Evolutionary conservation across 2,329 filamentous ascomycete species (phyloP).

Genomic region (Sordariomycetes sp.): DNA sequence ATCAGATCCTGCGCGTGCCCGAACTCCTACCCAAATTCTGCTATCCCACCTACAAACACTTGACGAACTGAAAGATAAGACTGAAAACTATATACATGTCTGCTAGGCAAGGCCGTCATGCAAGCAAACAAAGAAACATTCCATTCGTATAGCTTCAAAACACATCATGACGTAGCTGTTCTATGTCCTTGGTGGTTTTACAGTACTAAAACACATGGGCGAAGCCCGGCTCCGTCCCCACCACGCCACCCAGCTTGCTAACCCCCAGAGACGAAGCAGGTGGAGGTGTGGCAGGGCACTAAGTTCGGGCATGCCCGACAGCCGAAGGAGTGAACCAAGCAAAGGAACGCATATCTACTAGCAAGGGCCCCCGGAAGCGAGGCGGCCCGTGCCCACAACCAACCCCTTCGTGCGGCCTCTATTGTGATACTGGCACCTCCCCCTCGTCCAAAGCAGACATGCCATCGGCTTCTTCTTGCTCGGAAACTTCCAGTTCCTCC

Average conservation of each 20-base stretch:
- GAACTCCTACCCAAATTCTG: background rate
- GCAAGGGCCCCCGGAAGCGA: too few relatives aligned
- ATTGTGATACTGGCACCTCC: background rate
- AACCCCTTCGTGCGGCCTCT: background rate
- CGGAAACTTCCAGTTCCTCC: conserved; percentile 13
- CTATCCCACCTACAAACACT: background rate
- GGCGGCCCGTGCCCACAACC: too few relatives aligned
- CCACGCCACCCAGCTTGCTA: background rate
- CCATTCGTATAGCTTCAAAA: background rate
- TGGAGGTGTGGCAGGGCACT: background rate
- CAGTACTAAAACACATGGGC: background rate
- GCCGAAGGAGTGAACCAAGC: too few relatives aligned
- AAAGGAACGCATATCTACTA: too few relatives aligned
- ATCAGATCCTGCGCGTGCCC: background rate
- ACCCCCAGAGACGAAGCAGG: background rate
- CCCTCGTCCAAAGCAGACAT: conserved; percentile 3
- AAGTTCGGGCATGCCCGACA: background rate
- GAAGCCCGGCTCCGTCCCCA: background rate
- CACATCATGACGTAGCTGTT: background rate
- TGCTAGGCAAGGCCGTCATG: background rate
- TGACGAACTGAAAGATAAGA: background rate
- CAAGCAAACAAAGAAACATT: background rate
- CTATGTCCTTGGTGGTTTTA: background rate
- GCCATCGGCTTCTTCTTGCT: conserved; percentile 32
- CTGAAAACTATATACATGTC: background rate